These are phyloP conservation scores for Botrytis fragariae DNA, from an alignment of 2,329 filamentous ascomycete species.

Conservation along the genomic window DNA sequence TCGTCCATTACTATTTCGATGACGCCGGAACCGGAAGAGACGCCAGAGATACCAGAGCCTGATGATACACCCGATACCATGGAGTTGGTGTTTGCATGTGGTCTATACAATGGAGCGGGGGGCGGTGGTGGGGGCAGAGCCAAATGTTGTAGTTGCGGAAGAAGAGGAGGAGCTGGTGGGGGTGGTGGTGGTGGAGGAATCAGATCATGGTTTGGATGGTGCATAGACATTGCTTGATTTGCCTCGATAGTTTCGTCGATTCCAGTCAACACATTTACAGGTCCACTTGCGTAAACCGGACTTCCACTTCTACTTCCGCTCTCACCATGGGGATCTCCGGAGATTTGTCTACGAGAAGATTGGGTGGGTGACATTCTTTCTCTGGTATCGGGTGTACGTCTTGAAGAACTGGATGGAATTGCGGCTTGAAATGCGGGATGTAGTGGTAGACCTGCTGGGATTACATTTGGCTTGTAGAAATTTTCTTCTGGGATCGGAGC, in stretches of 20 bases:
- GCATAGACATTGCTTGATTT: constrained; percentile 37
- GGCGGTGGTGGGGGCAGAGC: constrained; percentile 60
- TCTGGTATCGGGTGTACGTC: constrained; percentile 31
- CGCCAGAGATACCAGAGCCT: constrained; percentile 36
- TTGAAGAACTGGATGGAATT: constrained; percentile 39
- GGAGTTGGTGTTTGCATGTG: constrained; percentile 36
- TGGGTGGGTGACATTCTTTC: constrained; percentile 24
- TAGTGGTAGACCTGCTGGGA: constrained; percentile 39
- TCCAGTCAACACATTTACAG: constrained; percentile 41
- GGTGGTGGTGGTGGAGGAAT: constrained; percentile 54
- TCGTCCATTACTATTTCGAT: constrained; percentile 65
- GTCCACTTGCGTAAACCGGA: constrained; percentile 29
- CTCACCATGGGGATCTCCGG: constrained; percentile 35
- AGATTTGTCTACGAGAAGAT: constrained; percentile 36
- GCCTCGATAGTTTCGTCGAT: constrained; percentile 48
- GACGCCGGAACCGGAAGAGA: constrained; percentile 51
- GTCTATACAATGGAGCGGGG: constrained; percentile 54
- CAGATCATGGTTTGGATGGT: constrained; percentile 50
- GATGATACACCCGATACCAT: constrained; percentile 29
- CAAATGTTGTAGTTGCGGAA: constrained; percentile 63
- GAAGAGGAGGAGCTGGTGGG: constrained; percentile 50
- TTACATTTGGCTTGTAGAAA: constrained; percentile 33
- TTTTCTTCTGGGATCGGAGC: constrained; percentile 54
- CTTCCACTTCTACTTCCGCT: constrained; percentile 30
- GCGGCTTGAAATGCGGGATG: constrained; percentile 45